Percentiles rank a stretch among this genome's conserved stretches.
These are phyloP conservation scores for Monosporascus sp. DNA, from an alignment of 2,329 filamentous ascomycete genomes.

Conservation along the genomic window DNA sequence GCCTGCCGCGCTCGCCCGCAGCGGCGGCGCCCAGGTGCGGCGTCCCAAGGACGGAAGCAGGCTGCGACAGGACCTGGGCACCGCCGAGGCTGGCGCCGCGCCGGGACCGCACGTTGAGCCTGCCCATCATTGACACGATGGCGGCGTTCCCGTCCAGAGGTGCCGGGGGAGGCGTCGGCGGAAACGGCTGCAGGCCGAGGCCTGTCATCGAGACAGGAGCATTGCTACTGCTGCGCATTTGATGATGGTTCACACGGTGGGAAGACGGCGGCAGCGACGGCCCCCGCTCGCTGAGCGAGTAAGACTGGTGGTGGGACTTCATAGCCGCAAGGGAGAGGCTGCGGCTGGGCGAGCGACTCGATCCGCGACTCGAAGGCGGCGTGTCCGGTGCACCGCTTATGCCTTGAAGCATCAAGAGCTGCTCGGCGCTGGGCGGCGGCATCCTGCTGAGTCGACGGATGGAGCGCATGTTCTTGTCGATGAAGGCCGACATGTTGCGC, in stretches of 20 bases:
- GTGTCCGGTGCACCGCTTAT: conserved; percentile 17
- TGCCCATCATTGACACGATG: conserved; percentile 27
- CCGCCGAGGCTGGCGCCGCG: conserved; percentile 14
- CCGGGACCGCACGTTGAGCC: conserved; percentile 26
- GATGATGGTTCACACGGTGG: no score
- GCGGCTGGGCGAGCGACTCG: conserved; percentile 23
- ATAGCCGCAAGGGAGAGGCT: conserved; percentile 3
- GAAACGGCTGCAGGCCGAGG: background rate
- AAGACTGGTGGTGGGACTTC: conserved; percentile 14
- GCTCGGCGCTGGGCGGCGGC: conserved; percentile 19
- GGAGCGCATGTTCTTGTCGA: conserved; percentile 37
- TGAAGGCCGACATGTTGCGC: conserved; percentile 39
- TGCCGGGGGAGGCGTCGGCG: conserved; percentile 21
- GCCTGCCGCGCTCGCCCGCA: background rate
- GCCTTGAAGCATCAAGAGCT: background rate
- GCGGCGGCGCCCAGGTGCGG: background rate
- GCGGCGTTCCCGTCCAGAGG: conserved; percentile 12
- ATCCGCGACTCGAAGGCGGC: conserved; percentile 29
- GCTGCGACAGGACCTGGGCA: background rate
- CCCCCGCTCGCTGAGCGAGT: conserved; percentile 14
- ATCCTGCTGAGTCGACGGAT: conserved; percentile 38
- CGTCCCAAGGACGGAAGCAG: background rate
- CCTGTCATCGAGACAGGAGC: no score
- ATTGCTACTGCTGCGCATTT: no score
- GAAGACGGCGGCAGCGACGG: background rate